Evolutionary conservation across 176 grass and related monocot genomes (phyloP), one percentile per base, ranked within the genome.

Genomic region (Zoysia japonica): DNA sequence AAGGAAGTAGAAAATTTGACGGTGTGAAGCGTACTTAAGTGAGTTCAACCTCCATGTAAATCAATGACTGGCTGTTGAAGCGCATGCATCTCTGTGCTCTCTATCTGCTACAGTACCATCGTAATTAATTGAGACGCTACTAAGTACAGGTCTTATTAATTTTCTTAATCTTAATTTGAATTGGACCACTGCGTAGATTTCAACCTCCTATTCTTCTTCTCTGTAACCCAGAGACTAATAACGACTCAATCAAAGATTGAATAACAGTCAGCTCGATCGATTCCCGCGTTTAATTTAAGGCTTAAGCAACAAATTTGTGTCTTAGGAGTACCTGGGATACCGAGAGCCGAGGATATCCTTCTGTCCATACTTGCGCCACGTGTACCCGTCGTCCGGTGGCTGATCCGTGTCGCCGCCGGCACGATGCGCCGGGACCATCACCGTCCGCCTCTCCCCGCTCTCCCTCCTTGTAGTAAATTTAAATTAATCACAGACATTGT

Each of bases 351-450:
- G 90, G 59, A 95, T 99, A 40, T 84, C 80, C 70, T 99, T 99
- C 56, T 94, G 92, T 11, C 96, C 96, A 47, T 99, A 99, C 80
- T 99, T 99, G 35, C 92, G 79, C 96, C 96, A 99, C 1, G 90
- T 93, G 88, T 99, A 99, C 1, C 92, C 92, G 2, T 99, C 96
- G 59, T 99, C 90, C 0, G 92, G 96, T 2, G 96, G 92, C 10
- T 71, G 71, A 71, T 95, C 96, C 5, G 44, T 87, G 86, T 93
- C 91, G 41, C 28, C 28, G 28, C 92, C 92, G 1, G 88, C 87
- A 56, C 72, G 55, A 38, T 81, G 66, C 8, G 65, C 90, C 4
- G 84, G 82, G 13, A 91, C 88, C 82, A 74, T 86, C 39, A 61
- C 5, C n/a, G 51, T 85, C 49, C 40, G 4, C 86, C 53, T 84